Evolutionary conservation across 108 stramenopile genomes (phyloP), one percentile per base, ranked within the genome.

Genomic region (Cyclostephanos tholiformis): DNA sequence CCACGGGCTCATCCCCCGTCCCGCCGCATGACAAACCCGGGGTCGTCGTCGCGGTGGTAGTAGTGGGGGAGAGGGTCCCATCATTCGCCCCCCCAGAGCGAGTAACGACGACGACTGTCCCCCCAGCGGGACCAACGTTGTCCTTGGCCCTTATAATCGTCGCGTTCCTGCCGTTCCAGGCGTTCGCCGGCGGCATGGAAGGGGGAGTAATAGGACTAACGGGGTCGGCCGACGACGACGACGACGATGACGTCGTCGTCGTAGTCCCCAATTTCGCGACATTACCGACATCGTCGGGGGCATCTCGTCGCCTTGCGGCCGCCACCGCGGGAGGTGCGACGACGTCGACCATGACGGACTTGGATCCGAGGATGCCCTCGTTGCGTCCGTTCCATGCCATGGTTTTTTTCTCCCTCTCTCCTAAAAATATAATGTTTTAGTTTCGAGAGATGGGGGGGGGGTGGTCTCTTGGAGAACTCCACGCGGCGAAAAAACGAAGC

Each of bases 361-460:
- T 59, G 53, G 59, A 29, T 29, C 71, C 71, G 22, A 71, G 38
- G 29, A 79, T 72, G 36, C 60, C 44, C 65, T 72, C 71, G 60
- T 79, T 79, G 51, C 71, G 70, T 62, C 77, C 77, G 66, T 79
- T 79, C 77, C 77, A 79, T 5, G 36, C 61, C 61, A 62, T 62
- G 3, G 17, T 62, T 29, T 26, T 27, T 55, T 46, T 9, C 9
- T 9, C 41, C 11, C 12, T 10, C 11, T 12, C 41, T 41, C 41
- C 41, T 53, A n/a, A n/a, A n/a, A n/a, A 1, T 55, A 4, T 32
- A 4, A 32, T 26, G 53, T 27, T 55, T 55, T 12, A 26, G 9
- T n/a, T n/a, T n/a, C n/a, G n/a, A n/a, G n/a, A n/a, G n/a, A n/a
- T 32, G 2, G 4, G 32, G 32, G 32, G 32, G 32, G 32, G 32